Evolutionary conservation across 441 rosid genomes (phyloP), one percentile per base, ranked within the genome.

Genomic region (Jatropha podagrica): DNA sequence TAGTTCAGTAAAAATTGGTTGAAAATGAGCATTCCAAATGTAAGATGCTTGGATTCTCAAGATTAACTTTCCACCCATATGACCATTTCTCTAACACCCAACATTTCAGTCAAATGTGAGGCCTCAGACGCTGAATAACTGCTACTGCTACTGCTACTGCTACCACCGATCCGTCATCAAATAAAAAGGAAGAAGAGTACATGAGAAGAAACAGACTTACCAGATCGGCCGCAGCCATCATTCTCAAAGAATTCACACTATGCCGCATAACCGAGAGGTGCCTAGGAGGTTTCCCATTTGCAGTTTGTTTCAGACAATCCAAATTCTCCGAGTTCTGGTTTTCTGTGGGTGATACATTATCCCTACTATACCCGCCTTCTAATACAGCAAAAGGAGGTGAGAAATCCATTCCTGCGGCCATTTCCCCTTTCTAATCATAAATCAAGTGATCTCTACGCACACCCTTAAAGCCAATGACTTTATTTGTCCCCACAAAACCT

Each of bases 211-310:
- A 41, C 49, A 17, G 74, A 73, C 76, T 81, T 83, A 91, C 94
- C 88, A 82, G 78, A 86, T 85, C 88, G 81, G 88, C 83, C 15
- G 87, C 87, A 42, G 83, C 79, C 23, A 86, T 82, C 74, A 88
- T 73, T 86, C 82, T 86, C 69, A 79, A 77, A 59, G 88, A 77
- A 81, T 84, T 73, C 74, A 89, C 70, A 73, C 86, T 79, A 77
- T 85, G 87, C 48, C 77, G 86, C 79, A 81, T 68, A 20, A 79
- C 75, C 1, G 93, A 87, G 74, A 85, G 73, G 65, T 91, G 97
- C 37, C 97, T 84, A 0, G 98, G 99, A 81, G 99, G 99, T 78
- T 93, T 95, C 18, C 91, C 88, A 72, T 56, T 85, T n/a, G 90
- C 76, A 55, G 83, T 72, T 73, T 88, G 94, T 78, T 85, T 91